phyloP scores from a whole-genome alignment of 179 eudicot genomes.

The Vitellaria paradoxa region DNA sequence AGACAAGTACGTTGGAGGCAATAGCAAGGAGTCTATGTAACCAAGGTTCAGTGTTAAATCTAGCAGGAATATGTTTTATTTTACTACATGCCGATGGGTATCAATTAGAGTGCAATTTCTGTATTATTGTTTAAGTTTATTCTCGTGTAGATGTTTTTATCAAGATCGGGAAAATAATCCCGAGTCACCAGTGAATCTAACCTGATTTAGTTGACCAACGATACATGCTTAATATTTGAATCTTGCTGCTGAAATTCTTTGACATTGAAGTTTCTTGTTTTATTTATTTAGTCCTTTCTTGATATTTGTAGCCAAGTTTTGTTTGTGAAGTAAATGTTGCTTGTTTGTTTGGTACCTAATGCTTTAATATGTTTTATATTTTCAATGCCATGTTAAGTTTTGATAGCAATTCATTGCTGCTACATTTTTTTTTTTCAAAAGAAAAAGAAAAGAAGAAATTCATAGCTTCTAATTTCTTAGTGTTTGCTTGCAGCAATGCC shows the following conservation, averaged over 20 bases:
- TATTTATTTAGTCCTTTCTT: not conserved
- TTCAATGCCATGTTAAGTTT: conserved; percentile 2
- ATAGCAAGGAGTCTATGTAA: too few relatives aligned
- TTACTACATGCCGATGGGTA: not conserved
- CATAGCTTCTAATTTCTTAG: conserved; percentile 3
- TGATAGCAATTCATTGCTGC: not conserved
- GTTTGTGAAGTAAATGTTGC: not conserved
- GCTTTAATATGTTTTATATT: not conserved
- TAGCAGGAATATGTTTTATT: not conserved
- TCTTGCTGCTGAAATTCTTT: not conserved
- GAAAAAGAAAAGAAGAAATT: too few relatives aligned
- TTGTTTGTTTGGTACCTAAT: not conserved
- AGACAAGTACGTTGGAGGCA: too few relatives aligned
- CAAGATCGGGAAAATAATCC: not conserved
- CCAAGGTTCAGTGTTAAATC: too few relatives aligned
- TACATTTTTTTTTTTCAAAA: too few relatives aligned
- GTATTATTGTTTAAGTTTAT: not conserved
- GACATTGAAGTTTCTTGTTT: not conserved
- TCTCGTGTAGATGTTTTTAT: not conserved
- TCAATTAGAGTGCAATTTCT: not conserved
- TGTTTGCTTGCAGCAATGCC: conserved; percentile 37
- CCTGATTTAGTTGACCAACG: not conserved
- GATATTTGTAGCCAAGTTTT: not conserved
- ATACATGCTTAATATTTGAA: not conserved
- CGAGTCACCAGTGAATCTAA: too few relatives aligned